Percentiles rank a stretch among this genome's conserved stretches.
Evolutionary conservation across 2,329 filamentous ascomycete species (phyloP).

Genomic region (Chaetomiaceae sp.): DNA sequence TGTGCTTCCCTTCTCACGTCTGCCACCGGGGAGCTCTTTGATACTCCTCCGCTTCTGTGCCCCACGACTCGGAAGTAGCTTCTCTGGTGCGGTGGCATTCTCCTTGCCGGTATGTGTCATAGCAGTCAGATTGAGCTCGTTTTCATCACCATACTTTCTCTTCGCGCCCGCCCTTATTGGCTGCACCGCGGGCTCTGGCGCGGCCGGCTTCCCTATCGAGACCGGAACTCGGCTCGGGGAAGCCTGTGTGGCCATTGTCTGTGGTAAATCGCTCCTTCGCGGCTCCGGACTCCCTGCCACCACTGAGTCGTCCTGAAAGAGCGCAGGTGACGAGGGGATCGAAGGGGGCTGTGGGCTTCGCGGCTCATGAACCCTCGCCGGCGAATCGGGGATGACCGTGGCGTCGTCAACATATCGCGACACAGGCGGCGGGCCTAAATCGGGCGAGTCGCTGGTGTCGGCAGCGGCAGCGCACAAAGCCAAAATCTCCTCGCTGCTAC

Average conservation of each 20-base stretch:
- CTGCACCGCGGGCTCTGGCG: not conserved
- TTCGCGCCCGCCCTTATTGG: conserved; percentile 47
- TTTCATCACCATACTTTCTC: conserved; percentile 54
- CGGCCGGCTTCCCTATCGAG: not conserved
- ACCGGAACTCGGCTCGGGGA: conserved; percentile 1
- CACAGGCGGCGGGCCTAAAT: conserved; percentile 59
- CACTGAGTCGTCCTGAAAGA: conserved; percentile 22
- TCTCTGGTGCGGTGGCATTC: conserved; percentile 22
- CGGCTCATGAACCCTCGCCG: conserved; percentile 25
- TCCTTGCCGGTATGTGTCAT: conserved; percentile 31
- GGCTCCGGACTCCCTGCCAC: conserved; percentile 11
- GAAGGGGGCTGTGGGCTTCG: conserved; percentile 7
- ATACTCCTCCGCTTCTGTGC: conserved; percentile 37
- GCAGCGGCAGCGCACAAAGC: conserved; percentile 47
- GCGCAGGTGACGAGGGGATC: conserved; percentile 12
- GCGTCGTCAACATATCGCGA: conserved; percentile 54
- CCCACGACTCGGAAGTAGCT: conserved; percentile 11
- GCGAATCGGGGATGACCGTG: conserved; percentile 47
- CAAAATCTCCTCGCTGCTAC: conserved; percentile 56
- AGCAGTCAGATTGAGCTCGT: conserved; percentile 31
- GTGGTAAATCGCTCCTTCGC: conserved; percentile 1
- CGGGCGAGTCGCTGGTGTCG: conserved; percentile 55
- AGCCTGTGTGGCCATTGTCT: not conserved
- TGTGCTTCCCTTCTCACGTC: conserved; percentile 36
- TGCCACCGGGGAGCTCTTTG: conserved; percentile 40